Conservation (phyloP, 192 early-diverging fungal species). For the Gigaspora rosea region DNA sequence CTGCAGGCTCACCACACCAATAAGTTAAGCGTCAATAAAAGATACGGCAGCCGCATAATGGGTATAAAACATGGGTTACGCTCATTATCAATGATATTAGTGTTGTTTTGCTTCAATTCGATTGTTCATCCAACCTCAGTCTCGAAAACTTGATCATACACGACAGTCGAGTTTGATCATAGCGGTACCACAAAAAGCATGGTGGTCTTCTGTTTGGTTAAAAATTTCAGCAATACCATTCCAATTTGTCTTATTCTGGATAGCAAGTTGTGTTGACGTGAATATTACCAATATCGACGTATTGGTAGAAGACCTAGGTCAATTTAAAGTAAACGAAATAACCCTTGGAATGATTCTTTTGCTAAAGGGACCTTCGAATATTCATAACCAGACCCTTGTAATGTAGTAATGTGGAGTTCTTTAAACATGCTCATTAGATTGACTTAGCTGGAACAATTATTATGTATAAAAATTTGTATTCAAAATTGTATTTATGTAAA, state of each 20-base stretch:
- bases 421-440: too few relatives aligned
- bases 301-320: slow-evolving; percentile 28
- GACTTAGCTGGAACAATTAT: too few relatives aligned
- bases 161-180: slow-evolving; percentile 22
- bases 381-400: too few relatives aligned
- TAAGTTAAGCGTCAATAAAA: slow-evolving; percentile 12
- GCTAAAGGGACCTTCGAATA: too few relatives aligned
- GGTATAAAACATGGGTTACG: slow-evolving; percentile 38
- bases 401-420: too few relatives aligned
- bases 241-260: slow-evolving; percentile 43
- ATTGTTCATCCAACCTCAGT: neutral
- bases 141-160: neutral
- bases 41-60: neutral
- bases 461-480: too few relatives aligned
- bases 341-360: slow-evolving; percentile 35
- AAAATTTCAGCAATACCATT: slow-evolving; percentile 45
- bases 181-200: slow-evolving; percentile 36
- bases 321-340: slow-evolving; percentile 29
- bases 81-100: slow-evolving; percentile 35
- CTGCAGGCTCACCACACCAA: neutral
- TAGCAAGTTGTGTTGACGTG: slow-evolving; percentile 46
- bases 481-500: too few relatives aligned
- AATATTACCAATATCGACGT: slow-evolving; percentile 30
- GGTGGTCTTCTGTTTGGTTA: slow-evolving; percentile 51
- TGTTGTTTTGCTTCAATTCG: slow-evolving; percentile 15